Base-by-base conservation (phyloP, 2,329 filamentous ascomycete genomes). In the Ampelomyces quisqualis region DNA sequence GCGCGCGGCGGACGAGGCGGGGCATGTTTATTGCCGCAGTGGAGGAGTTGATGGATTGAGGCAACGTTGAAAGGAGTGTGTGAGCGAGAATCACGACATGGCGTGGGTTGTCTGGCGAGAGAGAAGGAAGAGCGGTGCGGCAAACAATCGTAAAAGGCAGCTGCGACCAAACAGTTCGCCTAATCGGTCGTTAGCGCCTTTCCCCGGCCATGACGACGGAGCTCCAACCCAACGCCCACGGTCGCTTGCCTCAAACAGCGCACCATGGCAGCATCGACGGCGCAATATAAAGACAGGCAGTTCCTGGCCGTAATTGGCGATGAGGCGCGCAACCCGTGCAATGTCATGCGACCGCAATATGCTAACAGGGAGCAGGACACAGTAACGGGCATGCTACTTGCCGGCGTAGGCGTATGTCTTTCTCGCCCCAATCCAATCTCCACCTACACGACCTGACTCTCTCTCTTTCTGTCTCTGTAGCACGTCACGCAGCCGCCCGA, bases 251-350 rank as follows among this genome's bases (percentile, higher is more conserved):
- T 28, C 10, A 40, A 31, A 47, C 47, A 43, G 29, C 32, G 36
- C 53, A 69, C 29, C 30, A 86, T 86, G 81, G 77, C 82, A 58
- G 74, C 80, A 54, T 72, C 79, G 42, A 66, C 73, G 34, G 75
- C 81, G 47, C 73, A 78, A 54, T 82, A 80, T 70, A 82, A 81
- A 74, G 90, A 97, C 73, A 82, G 93, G 62, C 86, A 98, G 73
- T 95, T 98, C 67, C 82, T 98, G 44, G 93, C 93, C 52, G 91
- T 98, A 34, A 98, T 98, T 66, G 93, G 93, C 37, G 93, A 98
- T 70, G 93, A 98, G 82, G 93, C 88, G 66, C 22, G 38, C 34
- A 7, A 17, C 7, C 6, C 14, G 5, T 23, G 4, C n/a, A 13
- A 22, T 22, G 6, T 30, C 6, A 11, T 13, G 11, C n/a, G 18